Percentiles rank a stretch among this genome's conserved stretches.
Conservation (phyloP, 2,329 filamentous ascomycete genomes). For the Trichoderma sp. region DNA sequence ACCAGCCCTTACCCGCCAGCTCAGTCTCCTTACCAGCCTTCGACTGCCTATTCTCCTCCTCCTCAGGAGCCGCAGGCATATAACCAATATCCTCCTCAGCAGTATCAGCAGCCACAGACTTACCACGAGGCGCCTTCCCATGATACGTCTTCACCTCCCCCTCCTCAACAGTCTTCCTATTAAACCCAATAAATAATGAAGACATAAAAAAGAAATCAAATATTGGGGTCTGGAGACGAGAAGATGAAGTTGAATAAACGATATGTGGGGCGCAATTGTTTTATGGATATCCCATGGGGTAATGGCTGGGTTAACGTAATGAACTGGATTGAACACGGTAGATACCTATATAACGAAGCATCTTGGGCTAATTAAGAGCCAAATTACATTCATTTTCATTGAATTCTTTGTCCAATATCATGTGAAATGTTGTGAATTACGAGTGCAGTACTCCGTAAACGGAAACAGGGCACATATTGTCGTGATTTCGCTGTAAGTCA, state of each 20-base stretch:
- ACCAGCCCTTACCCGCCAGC: slow-evolving; percentile 23
- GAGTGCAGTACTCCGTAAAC: background rate
- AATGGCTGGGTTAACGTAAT: background rate
- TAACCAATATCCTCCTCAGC: slow-evolving; percentile 27
- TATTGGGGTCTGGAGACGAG: background rate
- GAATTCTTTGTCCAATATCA: too few relatives aligned
- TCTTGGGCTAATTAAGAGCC: background rate
- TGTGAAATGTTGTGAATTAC: background rate
- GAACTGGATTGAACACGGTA: slow-evolving; percentile 8
- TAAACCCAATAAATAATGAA: background rate
- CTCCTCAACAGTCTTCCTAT: slow-evolving; percentile 7
- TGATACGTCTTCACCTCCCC: background rate
- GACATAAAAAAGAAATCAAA: background rate
- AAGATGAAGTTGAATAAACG: background rate
- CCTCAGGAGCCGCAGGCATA: slow-evolving; percentile 26
- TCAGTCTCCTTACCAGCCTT: slow-evolving; percentile 31
- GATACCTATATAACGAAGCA: slow-evolving; percentile 10
- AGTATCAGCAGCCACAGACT: slow-evolving; percentile 11
- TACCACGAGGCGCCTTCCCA: slow-evolving; percentile 13
- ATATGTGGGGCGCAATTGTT: slow-evolving; percentile 10
- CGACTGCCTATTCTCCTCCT: slow-evolving; percentile 27
- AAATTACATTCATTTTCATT: background rate
- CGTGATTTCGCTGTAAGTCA: background rate
- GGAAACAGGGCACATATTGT: background rate
- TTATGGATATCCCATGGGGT: slow-evolving; percentile 13